Percentiles rank a stretch among this genome's conserved stretches.
Evolutionary conservation across 495 filamentous ascomycete species (phyloP).

Genomic region (Penicillium samsonianum): DNA sequence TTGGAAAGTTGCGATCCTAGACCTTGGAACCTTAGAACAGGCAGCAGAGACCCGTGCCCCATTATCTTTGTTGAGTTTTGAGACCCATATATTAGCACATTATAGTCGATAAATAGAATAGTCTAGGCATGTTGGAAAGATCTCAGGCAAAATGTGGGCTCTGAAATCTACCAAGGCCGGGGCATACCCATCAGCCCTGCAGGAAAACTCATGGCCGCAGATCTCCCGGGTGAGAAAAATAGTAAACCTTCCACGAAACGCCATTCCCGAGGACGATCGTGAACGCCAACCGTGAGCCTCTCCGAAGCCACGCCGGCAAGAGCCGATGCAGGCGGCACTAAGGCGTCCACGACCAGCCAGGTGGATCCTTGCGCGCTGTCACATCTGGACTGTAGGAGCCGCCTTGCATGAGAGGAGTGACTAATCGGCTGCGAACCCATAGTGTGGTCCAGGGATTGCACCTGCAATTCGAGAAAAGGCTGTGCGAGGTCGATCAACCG

Average conservation of each 20-base stretch:
- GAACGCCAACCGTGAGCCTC: constrained; percentile 23
- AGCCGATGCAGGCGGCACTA: constrained; percentile 29
- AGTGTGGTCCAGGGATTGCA: constrained; percentile 7
- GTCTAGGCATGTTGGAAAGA: background rate
- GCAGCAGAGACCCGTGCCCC: constrained; percentile 1
- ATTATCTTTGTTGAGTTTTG: background rate
- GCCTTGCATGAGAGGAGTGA: constrained; percentile 29
- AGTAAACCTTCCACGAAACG: constrained; percentile 11
- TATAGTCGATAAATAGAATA: background rate
- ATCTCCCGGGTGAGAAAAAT: constrained; percentile 16
- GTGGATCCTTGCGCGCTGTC: constrained; percentile 32
- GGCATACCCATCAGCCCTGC: constrained; percentile 5
- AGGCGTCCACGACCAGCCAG: constrained; percentile 15
- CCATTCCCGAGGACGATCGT: constrained; percentile 16
- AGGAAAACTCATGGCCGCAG: constrained; percentile 18
- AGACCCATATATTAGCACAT: background rate
- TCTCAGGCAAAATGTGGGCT: background rate
- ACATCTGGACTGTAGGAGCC: constrained; percentile 21
- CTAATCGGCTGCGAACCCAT: constrained; percentile 25
- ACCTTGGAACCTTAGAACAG: background rate
- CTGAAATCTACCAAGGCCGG: background rate
- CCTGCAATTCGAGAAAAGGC: background rate
- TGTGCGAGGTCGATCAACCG: constrained; percentile 12
- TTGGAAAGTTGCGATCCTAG: background rate
- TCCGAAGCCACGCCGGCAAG: constrained; percentile 31